Base-by-base conservation (phyloP, 1,139 yeast genomes). In the Casaregolazyma suthepensis region DNA sequence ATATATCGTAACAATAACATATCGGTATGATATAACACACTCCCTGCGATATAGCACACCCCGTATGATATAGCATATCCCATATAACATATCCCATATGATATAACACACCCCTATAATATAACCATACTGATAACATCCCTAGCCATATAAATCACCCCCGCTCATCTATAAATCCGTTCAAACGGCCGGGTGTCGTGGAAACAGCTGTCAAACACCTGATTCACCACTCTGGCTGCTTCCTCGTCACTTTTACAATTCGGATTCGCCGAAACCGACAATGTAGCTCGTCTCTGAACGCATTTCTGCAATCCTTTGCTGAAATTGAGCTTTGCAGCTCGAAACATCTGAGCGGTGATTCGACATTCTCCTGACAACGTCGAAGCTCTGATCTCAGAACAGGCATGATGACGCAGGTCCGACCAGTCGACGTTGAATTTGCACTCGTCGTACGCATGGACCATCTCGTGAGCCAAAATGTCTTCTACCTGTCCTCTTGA, bases 161-260 rank as follows among this genome's bases (percentile, higher is more conserved):
- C n/a, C n/a, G n/a, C n/a, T 51, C 55, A 86, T 60, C 86, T 75
- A 66, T 88, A 91, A 31, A 91, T 90, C 64, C 89, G 83, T 64
- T 93, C 99, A 70, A 89, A 93, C 0, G 99, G 99, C 63, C 99
- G 76, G 1, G 99, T 93, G 67, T 93, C 99, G 64, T 83, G 84
- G 67, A 90, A 94, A 67, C 99, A 93, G 37, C 94, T 85, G 59
- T 85, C 87, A 85, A 96, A 93, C 10, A 93, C 98, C 57, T 86
- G 84, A 60, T 85, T 82, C 2, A 94, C 97, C 4, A 82, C 85
- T 57, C 77, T 76, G 54, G 81, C 83, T 0, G 99, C 99, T 59
- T 86, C 85, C 52, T 82, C 85, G 56, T 76, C 75, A 59, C 77
- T 78, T 60, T 79, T 75, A 68, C 99, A 94, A 52, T 76, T 77